Percentiles rank a stretch among this genome's conserved stretches.
Conservation (phyloP, 2,329 filamentous ascomycete species). For the Onygenales sp. region DNA sequence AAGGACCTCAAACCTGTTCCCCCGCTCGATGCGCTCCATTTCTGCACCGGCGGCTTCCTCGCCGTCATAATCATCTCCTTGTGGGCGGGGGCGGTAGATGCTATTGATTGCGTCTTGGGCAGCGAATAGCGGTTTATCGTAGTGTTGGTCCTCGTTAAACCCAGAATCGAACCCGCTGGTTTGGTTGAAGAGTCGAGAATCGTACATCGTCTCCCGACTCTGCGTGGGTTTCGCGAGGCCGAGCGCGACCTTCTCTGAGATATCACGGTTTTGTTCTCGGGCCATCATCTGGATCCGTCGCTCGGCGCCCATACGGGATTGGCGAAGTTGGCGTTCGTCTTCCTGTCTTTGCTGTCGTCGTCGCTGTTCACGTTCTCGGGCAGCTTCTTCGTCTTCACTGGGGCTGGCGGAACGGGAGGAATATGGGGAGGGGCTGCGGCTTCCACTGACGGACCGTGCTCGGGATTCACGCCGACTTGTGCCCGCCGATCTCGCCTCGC, state of each 20-base stretch:
- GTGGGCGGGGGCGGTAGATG: constrained; percentile 76
- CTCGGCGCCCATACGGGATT: constrained; percentile 93
- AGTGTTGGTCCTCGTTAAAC: constrained; percentile 95
- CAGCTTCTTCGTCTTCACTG: constrained; percentile 57
- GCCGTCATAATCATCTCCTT: constrained; percentile 63
- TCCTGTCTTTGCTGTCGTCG: constrained; percentile 71
- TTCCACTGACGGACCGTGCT: constrained; percentile 40
- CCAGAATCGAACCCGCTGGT: constrained; percentile 81
- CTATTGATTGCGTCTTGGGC: constrained; percentile 90
- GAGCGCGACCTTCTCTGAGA: constrained; percentile 91
- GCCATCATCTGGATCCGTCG: constrained; percentile 86
- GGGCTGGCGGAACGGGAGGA: constrained; percentile 38
- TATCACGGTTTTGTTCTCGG: constrained; percentile 90
- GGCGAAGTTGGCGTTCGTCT: constrained; percentile 78
- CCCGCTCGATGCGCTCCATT: constrained; percentile 80
- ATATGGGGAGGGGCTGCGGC: constrained; percentile 34
- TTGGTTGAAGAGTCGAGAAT: constrained; percentile 91
- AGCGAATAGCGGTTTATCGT: constrained; percentile 94
- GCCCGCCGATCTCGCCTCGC: constrained; percentile 61
- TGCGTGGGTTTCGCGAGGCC: constrained; percentile 92
- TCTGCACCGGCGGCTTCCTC: constrained; percentile 72
- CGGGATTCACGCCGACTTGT: constrained; percentile 40
- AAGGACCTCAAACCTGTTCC: constrained; percentile 76
- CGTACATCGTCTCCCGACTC: constrained; percentile 90
- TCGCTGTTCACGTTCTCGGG: constrained; percentile 65